Conservation (phyloP, 257 asterid species). For the Schizonepeta tenuifolia region DNA sequence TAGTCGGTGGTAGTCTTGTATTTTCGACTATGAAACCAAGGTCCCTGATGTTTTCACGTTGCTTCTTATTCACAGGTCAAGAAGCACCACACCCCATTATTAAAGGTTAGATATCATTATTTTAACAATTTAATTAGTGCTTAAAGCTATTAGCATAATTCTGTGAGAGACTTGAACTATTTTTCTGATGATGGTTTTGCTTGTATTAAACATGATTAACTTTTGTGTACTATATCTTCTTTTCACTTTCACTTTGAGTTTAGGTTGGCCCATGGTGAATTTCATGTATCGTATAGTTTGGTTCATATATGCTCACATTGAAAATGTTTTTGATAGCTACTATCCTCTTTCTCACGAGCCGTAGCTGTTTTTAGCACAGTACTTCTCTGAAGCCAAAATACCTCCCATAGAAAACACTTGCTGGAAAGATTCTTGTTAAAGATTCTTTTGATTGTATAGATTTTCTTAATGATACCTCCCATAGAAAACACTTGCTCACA, state of each 20-base stretch:
- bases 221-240: background rate
- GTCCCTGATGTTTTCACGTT: slow-evolving; percentile 28
- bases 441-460: background rate
- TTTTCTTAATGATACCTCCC: background rate
- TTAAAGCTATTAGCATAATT: slow-evolving; percentile 3
- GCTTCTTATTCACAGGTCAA: slow-evolving; percentile 65
- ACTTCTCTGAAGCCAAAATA: slow-evolving; percentile 2
- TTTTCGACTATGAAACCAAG: slow-evolving; percentile 25
- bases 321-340: background rate
- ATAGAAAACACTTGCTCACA: background rate
- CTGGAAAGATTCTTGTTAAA: no score
- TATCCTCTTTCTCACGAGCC: background rate
- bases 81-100: slow-evolving; percentile 75
- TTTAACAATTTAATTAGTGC: background rate
- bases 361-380: background rate
- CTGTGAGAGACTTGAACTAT: background rate
- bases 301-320: background rate
- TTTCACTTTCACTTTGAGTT: background rate
- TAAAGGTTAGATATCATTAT: slow-evolving; percentile 64
- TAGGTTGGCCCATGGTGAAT: slow-evolving; percentile 9
- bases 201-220: background rate
- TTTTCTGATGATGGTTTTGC: background rate
- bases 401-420: no score
- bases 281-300: background rate
- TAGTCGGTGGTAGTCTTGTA: background rate